phyloP scores from a whole-genome alignment of 768 basidiomycete genomes.

The Tulasnella sp. region DNA sequence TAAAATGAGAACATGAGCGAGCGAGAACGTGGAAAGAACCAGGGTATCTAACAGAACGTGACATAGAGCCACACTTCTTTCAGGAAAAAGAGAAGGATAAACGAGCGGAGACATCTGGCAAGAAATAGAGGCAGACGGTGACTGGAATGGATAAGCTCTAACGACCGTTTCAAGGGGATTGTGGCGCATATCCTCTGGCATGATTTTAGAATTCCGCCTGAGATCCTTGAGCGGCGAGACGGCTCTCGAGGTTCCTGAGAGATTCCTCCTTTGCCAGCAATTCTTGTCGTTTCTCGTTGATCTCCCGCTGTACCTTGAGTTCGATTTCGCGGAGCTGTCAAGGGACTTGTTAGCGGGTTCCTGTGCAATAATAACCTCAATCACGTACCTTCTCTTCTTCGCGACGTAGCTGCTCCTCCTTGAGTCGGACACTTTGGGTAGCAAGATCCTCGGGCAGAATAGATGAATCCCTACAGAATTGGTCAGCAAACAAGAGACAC shows the following conservation, averaged over 20 bases:
- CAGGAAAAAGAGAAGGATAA: too few species aligned
- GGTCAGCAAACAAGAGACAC: slow-evolving; percentile 22
- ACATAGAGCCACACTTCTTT: too few species aligned
- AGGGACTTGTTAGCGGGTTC: slow-evolving; percentile 15
- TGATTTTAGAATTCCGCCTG: slow-evolving; percentile 60
- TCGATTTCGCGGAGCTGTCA: slow-evolving; percentile 87
- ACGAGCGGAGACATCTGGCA: too few species aligned
- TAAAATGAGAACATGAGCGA: too few species aligned
- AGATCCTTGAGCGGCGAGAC: slow-evolving; percentile 78
- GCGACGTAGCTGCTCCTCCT: slow-evolving; percentile 93
- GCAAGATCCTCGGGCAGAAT: slow-evolving; percentile 95
- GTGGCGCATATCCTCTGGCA: too few species aligned
- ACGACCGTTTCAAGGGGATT: too few species aligned
- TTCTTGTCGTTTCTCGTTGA: slow-evolving; percentile 95
- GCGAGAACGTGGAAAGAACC: too few species aligned
- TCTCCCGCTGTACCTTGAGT: slow-evolving; percentile 93
- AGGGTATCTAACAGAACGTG: too few species aligned
- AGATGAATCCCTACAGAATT: slow-evolving; percentile 53
- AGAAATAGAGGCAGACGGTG: too few species aligned
- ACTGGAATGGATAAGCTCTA: too few species aligned
- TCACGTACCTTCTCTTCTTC: slow-evolving; percentile 81
- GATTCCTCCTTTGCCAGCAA: slow-evolving; percentile 92
- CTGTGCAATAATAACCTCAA: background rate
- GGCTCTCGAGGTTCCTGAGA: slow-evolving; percentile 80
- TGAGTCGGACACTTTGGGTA: slow-evolving; percentile 90